phyloP scores from a whole-genome alignment of 768 basidiomycete species.

The Amyloporia xantha region DNA sequence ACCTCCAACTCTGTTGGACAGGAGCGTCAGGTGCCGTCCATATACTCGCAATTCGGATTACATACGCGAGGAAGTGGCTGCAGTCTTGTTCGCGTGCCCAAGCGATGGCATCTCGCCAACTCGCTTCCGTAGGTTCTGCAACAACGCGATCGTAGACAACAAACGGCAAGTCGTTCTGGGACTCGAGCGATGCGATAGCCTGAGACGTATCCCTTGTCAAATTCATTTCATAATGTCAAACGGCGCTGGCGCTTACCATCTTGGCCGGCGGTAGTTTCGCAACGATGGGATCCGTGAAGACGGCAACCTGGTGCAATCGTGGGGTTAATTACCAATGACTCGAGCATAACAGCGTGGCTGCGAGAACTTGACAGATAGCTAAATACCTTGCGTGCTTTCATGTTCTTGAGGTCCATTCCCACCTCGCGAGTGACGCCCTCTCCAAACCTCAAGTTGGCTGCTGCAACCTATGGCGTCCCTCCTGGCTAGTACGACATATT shows the following conservation, averaged over 20 bases:
- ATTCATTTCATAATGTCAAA: background rate
- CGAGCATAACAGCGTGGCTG: no score
- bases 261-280: constrained; percentile 78
- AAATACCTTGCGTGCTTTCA: constrained; percentile 77
- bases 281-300: constrained; percentile 89
- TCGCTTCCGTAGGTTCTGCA: constrained; percentile 88
- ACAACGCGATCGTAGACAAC: constrained; percentile 78
- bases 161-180: constrained; percentile 69
- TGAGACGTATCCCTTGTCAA: constrained; percentile 25
- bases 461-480: constrained; percentile 53
- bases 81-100: constrained; percentile 86
- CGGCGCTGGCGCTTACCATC: constrained; percentile 37
- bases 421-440: constrained; percentile 87
- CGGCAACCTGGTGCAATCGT: constrained; percentile 60
- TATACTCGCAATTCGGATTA: constrained; percentile 9
- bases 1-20: constrained; percentile 64
- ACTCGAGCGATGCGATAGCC: constrained; percentile 76
- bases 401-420: constrained; percentile 91
- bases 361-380: background rate
- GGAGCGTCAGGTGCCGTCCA: background rate
- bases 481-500: background rate
- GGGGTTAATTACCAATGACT: background rate
- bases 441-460: constrained; percentile 83
- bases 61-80: constrained; percentile 88
- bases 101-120: constrained; percentile 80